These are phyloP conservation scores for Tetracladium maxilliforme DNA, from an alignment of 2,329 filamentous ascomycete genomes.

Conservation along the genomic window DNA sequence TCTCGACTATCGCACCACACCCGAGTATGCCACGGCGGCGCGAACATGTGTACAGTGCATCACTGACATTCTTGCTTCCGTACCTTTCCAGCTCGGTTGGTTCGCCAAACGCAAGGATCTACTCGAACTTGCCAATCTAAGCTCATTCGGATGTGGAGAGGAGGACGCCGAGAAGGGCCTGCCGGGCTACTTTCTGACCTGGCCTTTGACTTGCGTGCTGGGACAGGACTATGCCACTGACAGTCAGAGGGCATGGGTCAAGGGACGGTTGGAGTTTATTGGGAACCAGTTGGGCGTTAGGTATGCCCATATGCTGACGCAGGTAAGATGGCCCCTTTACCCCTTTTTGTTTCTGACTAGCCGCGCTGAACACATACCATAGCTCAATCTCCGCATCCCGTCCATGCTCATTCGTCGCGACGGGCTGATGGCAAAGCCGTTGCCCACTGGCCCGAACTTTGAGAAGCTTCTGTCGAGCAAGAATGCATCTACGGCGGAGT, in stretches of 20 bases:
- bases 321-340: slow-evolving; percentile 22
- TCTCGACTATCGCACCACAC: slow-evolving; percentile 45
- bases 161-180: slow-evolving; percentile 33
- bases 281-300: slow-evolving; percentile 39
- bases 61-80: slow-evolving; percentile 41
- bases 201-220: slow-evolving; percentile 38
- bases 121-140: slow-evolving; percentile 17
- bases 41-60: slow-evolving; percentile 35
- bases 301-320: slow-evolving; percentile 38
- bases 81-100: slow-evolving; percentile 49
- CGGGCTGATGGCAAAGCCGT: slow-evolving; percentile 28
- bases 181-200: slow-evolving; percentile 43
- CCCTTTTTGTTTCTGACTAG: slow-evolving; percentile 1
- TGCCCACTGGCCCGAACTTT: not conserved
- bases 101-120: slow-evolving; percentile 28
- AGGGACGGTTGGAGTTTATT: slow-evolving; percentile 37
- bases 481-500: too few relatives aligned
- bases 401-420: slow-evolving; percentile 47
- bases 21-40: slow-evolving; percentile 41
- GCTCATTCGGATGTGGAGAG: slow-evolving; percentile 31
- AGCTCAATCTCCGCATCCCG: slow-evolving; percentile 43
- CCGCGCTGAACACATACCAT: slow-evolving; percentile 1
- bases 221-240: slow-evolving; percentile 45
- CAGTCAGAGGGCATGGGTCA: slow-evolving; percentile 38
- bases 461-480: too few relatives aligned